These are phyloP conservation scores for Pezicula neosporulosa DNA, from an alignment of 2,329 filamentous ascomycete species.

Conservation along the genomic window DNA sequence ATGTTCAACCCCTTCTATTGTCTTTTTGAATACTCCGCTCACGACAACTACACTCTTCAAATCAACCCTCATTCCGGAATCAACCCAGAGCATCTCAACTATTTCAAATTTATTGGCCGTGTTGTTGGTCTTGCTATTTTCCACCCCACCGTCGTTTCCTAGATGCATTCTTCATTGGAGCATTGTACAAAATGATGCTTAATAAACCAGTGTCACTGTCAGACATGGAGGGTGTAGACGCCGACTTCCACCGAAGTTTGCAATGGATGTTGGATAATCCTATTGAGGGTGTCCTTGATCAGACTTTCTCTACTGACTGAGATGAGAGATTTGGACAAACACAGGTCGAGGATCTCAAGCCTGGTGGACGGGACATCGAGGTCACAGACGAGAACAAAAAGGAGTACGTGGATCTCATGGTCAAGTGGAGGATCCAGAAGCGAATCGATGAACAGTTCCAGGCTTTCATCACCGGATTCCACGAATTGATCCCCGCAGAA, in stretches of 20 bases:
- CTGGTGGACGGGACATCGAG: constrained; percentile 83
- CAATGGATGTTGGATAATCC: constrained; percentile 99
- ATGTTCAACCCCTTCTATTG: constrained; percentile 99
- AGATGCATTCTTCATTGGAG: constrained; percentile 98
- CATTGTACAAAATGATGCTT: constrained; percentile 98
- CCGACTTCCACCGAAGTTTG: constrained; percentile 93
- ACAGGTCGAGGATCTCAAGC: constrained; percentile 90
- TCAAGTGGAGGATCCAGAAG: constrained; percentile 99
- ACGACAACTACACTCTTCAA: constrained; percentile 99
- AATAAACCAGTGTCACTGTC: constrained; percentile 87
- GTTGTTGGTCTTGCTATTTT: constrained; percentile 97
- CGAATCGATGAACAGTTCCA: constrained; percentile 98
- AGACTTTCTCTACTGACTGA: constrained; percentile 95
- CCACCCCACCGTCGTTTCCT: constrained; percentile 94
- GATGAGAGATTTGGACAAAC: constrained; percentile 96
- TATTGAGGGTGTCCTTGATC: constrained; percentile 89
- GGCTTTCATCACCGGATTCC: constrained; percentile 95
- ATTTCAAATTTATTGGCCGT: constrained; percentile 99
- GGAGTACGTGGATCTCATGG: constrained; percentile 97
- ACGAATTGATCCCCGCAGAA: constrained; percentile 94
- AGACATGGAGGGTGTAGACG: constrained; percentile 99
- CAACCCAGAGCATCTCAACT: constrained; percentile 98
- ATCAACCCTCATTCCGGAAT: constrained; percentile 99
- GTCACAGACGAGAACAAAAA: constrained; percentile 99
- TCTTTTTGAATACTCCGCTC: constrained; percentile 97